These are phyloP conservation scores for Wickerhamiella galacta DNA, from an alignment of 805 yeast species.

Conservation along the genomic window DNA sequence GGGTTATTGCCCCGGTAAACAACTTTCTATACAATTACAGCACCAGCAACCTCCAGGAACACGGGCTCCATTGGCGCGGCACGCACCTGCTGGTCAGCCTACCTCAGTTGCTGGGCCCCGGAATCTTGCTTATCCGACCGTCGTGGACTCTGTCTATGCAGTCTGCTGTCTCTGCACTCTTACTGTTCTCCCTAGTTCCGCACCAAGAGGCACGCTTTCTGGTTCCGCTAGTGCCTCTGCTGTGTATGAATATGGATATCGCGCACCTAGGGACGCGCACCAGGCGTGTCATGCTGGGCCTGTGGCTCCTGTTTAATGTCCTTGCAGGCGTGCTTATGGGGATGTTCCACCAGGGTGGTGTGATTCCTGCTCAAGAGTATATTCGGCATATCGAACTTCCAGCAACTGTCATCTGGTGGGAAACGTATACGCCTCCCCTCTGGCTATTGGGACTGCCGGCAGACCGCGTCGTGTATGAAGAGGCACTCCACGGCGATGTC, in stretches of 20 bases:
- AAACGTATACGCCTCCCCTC: slow-evolving; percentile 83
- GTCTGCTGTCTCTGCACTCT: slow-evolving; percentile 44
- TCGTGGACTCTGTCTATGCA: slow-evolving; percentile 38
- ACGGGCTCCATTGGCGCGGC: slow-evolving; percentile 70
- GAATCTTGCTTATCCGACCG: slow-evolving; percentile 30
- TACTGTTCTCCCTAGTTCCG: slow-evolving; percentile 51
- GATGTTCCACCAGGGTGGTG: slow-evolving; percentile 76
- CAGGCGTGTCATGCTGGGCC: slow-evolving; percentile 13
- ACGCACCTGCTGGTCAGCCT: slow-evolving; percentile 61
- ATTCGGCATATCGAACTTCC: slow-evolving; percentile 16
- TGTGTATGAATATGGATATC: slow-evolving; percentile 35
- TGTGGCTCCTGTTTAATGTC: slow-evolving; percentile 53
- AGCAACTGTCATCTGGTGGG: slow-evolving; percentile 61
- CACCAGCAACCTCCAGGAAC: slow-evolving; percentile 42
- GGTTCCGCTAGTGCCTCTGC: slow-evolving; percentile 59
- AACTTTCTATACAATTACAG: slow-evolving; percentile 56
- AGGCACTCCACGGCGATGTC: slow-evolving; percentile 7
- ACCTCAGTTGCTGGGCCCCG: slow-evolving; percentile 75
- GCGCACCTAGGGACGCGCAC: slow-evolving; percentile 7
- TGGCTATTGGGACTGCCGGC: slow-evolving; percentile 43
- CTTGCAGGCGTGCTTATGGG: slow-evolving; percentile 55
- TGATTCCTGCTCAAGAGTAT: slow-evolving; percentile 41
- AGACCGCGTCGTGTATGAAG: slow-evolving; percentile 14
- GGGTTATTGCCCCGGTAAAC: slow-evolving; percentile 57
- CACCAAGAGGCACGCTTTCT: slow-evolving; percentile 92